Percentiles rank a stretch among this genome's conserved stretches.
Evolutionary conservation across 345 rosid genomes (phyloP).

Genomic region (Citrus mangshanensis): DNA sequence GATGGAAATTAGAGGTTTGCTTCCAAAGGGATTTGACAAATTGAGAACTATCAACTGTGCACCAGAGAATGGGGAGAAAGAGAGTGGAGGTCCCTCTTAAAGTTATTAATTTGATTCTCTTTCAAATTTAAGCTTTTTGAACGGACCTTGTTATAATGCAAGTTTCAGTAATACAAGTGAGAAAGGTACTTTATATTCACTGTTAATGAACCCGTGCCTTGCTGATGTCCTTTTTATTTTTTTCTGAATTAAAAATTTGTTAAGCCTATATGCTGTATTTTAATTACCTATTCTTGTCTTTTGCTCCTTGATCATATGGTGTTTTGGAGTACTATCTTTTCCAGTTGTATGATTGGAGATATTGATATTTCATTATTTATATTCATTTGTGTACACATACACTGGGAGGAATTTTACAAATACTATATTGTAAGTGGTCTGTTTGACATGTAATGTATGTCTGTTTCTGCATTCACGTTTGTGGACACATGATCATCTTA

Average conservation of each 20-base stretch:
- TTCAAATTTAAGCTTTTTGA: neutral
- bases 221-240: neutral
- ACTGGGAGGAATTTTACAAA: neutral
- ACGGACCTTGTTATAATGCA: neutral
- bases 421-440: neutral
- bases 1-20: conserved; percentile 36
- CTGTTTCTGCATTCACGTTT: neutral
- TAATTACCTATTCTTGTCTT: neutral
- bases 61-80: conserved; percentile 2
- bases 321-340: neutral
- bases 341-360: neutral
- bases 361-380: neutral
- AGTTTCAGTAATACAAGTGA: neutral
- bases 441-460: neutral
- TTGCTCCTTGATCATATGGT: neutral
- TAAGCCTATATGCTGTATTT: neutral
- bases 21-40: conserved; percentile 33
- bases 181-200: neutral
- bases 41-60: conserved; percentile 6
- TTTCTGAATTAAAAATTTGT: neutral
- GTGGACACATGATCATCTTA: neutral
- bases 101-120: neutral
- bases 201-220: neutral
- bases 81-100: neutral
- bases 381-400: neutral